Percentiles rank a stretch among this genome's conserved stretches.
Conservation (phyloP, 1,284 basidiomycete species). For the Trichosporon sp. region DNA sequence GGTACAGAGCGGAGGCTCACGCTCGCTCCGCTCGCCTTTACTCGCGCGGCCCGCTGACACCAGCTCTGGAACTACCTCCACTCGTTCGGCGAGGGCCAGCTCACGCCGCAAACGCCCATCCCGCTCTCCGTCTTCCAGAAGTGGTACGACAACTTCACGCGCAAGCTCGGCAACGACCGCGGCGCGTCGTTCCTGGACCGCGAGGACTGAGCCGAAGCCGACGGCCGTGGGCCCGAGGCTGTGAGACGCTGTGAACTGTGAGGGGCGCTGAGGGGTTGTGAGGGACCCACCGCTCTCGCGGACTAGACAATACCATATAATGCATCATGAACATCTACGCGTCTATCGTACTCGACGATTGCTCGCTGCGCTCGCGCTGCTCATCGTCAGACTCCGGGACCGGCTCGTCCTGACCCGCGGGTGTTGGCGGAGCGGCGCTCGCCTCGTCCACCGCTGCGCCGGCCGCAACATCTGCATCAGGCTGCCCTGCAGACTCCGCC, state of each 20-base stretch:
- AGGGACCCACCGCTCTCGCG: not conserved
- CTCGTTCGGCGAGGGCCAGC: conserved; percentile 59
- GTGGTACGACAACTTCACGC: conserved; percentile 75
- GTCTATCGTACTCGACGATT: not conserved
- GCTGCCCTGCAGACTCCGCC: too few relatives aligned
- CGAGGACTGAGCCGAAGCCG: conserved; percentile 54
- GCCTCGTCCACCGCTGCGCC: too few relatives aligned
- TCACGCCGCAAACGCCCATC: conserved; percentile 61
- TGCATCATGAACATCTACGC: conserved; percentile 1
- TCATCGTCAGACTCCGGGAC: not conserved
- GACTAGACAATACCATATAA: not conserved
- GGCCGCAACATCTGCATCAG: too few relatives aligned
- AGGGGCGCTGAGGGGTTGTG: not conserved
- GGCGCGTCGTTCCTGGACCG: conserved; percentile 72
- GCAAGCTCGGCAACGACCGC: conserved; percentile 63
- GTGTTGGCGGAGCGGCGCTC: too few relatives aligned
- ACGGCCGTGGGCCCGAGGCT: too few relatives aligned
- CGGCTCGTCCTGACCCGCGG: not conserved
- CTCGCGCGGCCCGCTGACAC: conserved; percentile 8
- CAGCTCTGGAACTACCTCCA: conserved; percentile 80
- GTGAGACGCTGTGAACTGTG: too few relatives aligned
- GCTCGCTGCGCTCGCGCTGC: too few relatives aligned
- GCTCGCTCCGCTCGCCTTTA: not conserved
- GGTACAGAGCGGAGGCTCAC: not conserved
- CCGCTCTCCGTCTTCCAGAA: conserved; percentile 69